Base-by-base conservation (phyloP, 352 stramenopile genomes). In the Globisporangium emineosum region DNA sequence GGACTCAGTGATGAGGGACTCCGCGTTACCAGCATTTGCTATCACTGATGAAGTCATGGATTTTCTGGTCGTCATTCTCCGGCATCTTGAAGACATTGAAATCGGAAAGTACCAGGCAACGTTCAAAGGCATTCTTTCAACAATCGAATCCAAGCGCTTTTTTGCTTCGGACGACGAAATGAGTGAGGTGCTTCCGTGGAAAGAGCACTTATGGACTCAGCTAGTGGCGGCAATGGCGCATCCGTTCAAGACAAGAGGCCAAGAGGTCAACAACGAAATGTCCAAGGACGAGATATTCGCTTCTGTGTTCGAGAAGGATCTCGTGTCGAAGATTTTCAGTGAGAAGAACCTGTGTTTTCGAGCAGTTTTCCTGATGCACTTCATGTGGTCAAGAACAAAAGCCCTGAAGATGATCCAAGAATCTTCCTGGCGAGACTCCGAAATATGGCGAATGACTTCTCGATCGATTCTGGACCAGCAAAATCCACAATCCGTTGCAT, bases 11-110 rank as follows among this genome's bases (percentile, higher is more conserved):
- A 57, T 84, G 57, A 86, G 70, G 23, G 73, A 66, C 1, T 71
- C 78, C 19, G 67, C 66, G 9, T 68, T 75, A 5, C 75, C 72
- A 4, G 60, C 76, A 9, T 66, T 56, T 3, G 35, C 62, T 17
- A 52, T 75, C 27, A 73, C 75, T 5, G 64, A 42, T 47, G 72
- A 78, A 54, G 80, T 73, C 43, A 27, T 87, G 57, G 65, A 82
- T 55, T 70, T 87, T 42, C 76, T 79, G 64, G 49, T 86, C 10
- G 57, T 79, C 5, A 66, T 84, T 54, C 70, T 85, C 27, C 71
- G 64, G 25, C 73, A 84, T 54, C 70, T 78, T 55, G 78, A 86
- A 13, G 73, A 88, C 56, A 67, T 69, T 9, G 78, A 88, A 33
- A 59, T 88, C 1, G 60, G 69, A 60, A 86, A 84, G 35, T 75